These are phyloP conservation scores for Aureobasidium sp. DNA, from an alignment of 2,329 filamentous ascomycete genomes.

Conservation along the genomic window DNA sequence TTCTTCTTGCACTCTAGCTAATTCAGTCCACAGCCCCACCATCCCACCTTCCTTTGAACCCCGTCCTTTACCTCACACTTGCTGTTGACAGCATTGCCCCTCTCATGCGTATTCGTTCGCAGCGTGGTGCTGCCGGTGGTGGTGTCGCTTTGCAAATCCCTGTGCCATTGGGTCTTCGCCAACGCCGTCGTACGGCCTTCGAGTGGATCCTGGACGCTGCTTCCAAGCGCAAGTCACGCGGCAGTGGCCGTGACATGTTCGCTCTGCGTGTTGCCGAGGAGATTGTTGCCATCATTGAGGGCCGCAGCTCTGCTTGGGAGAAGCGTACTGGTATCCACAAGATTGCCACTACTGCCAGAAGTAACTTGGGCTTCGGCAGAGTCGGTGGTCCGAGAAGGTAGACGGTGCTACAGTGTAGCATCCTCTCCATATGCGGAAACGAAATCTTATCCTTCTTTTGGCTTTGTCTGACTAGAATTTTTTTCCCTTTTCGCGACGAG, in stretches of 20 bases:
- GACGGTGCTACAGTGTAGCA: background rate
- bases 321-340: slow-evolving; percentile 72
- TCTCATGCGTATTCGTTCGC: slow-evolving; percentile 68
- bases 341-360: slow-evolving; percentile 67
- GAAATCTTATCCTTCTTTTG: background rate
- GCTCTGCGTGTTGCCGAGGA: slow-evolving; percentile 77
- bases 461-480: background rate
- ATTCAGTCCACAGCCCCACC: slow-evolving; percentile 51
- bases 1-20: background rate
- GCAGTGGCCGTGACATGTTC: slow-evolving; percentile 65
- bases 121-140: slow-evolving; percentile 76
- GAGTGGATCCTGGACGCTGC: slow-evolving; percentile 86
- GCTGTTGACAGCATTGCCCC: slow-evolving; percentile 91
- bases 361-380: slow-evolving; percentile 50
- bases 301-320: slow-evolving; percentile 77
- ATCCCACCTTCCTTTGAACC: slow-evolving; percentile 76
- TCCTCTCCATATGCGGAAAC: background rate
- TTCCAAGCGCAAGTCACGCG: slow-evolving; percentile 65
- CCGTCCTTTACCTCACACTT: slow-evolving; percentile 78
- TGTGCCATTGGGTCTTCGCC: slow-evolving; percentile 19
- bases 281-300: slow-evolving; percentile 80
- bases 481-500: background rate
- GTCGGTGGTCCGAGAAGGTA: slow-evolving; percentile 22
- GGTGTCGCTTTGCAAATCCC: slow-evolving; percentile 48
- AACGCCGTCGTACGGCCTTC: slow-evolving; percentile 19